Base-by-base conservation (phyloP, 345 rosid genomes). In the Mercurialis annua region DNA sequence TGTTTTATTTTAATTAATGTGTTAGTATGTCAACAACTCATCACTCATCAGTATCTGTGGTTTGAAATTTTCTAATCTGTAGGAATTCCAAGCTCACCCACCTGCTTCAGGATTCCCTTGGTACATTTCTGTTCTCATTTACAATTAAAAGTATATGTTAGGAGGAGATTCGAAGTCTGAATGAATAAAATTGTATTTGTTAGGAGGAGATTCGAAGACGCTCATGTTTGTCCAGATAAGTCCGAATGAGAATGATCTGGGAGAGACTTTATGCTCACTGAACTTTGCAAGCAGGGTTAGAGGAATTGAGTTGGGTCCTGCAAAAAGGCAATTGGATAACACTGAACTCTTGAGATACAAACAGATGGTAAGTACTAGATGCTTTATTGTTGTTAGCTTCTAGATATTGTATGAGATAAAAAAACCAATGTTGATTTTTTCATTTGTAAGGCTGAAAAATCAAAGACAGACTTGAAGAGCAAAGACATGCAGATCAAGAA, bases 61-160 rank as follows among this genome's bases (percentile, higher is more conserved):
- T 44, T 50, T 58, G 51, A 71, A 42, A 69, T 57, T 69, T 53
- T 65, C 64, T 20, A 3, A 30, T 31, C n/a, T 80, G 86, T 74
- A 94, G 99, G 84, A 94, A 94, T 76, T 94, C 99, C 70, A 94
- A 90, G 86, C 99, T 94, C 66, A 90, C 99, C 3, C 97, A 90
- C 72, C 78, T 90, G 81, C 99, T 94, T 80, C 99, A 94, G 77
- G 97, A 90, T 66, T 94, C 97, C 76, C 74, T 94, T 72, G 98
- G 98, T 90, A 78, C 51, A 50, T 44, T 66, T 52, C 33, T 29
- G 21, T 60, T 40, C 21, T 24, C n/a, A 55, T 12, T 53, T 54
- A 9, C 1, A 17, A 31, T 23, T 21, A 10, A 21, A 63, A 53
- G 42, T 21, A 38, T 4, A 4, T 18, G n/a, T n/a, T n/a, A n/a